These are phyloP conservation scores for Botrytis cinerea DNA, from an alignment of 2,329 filamentous ascomycete species.

Conservation along the genomic window DNA sequence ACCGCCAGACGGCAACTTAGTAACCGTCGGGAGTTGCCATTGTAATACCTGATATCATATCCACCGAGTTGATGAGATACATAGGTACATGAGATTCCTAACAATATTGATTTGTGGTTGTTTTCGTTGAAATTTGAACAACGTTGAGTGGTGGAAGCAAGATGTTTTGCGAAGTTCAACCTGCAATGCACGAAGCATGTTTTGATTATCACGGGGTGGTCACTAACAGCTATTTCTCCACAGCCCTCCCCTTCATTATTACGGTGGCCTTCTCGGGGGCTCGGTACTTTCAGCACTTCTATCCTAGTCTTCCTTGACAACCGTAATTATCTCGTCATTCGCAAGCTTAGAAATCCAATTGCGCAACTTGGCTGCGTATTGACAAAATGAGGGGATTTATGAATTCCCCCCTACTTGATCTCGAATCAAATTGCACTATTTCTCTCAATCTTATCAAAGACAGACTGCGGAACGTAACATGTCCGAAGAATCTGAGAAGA, in stretches of 20 bases:
- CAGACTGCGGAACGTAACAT: slow-evolving; percentile 17
- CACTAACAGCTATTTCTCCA: not conserved
- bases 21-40: slow-evolving; percentile 20
- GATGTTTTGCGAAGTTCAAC: not conserved
- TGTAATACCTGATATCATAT: slow-evolving; percentile 14
- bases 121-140: slow-evolving; percentile 3
- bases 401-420: slow-evolving; percentile 1
- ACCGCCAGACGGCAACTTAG: slow-evolving; percentile 17
- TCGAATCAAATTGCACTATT: slow-evolving; percentile 19
- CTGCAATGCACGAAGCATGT: not conserved
- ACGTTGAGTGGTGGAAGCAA: not conserved
- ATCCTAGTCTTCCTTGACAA: not conserved
- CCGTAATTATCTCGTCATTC: slow-evolving; percentile 12
- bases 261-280: slow-evolving; percentile 4
- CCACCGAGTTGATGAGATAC: slow-evolving; percentile 2
- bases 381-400: slow-evolving; percentile 23
- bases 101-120: slow-evolving; percentile 3
- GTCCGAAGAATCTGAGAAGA: slow-evolving; percentile 22
- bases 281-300: not conserved
- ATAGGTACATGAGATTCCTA: slow-evolving; percentile 9
- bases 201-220: not conserved
- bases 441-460: not conserved
- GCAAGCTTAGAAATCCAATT: slow-evolving; percentile 25
- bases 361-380: slow-evolving; percentile 10
- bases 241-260: not conserved